Evolutionary conservation across 352 stramenopile genomes (phyloP).

Genomic region (Phytophthora fragariae): DNA sequence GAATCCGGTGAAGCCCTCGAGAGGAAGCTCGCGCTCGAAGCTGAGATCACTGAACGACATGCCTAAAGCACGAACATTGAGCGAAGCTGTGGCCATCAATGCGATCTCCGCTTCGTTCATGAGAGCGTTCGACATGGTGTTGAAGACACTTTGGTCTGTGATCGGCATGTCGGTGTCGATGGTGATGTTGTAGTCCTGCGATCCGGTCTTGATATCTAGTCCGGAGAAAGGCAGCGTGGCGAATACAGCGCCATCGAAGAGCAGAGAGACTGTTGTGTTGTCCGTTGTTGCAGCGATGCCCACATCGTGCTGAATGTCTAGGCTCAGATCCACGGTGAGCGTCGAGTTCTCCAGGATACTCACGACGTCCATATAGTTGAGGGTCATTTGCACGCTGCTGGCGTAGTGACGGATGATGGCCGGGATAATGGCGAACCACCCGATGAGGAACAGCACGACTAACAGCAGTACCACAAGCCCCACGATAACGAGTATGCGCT

Average conservation of each 20-base stretch:
- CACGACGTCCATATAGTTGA: conserved; percentile 76
- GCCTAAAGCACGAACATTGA: conserved; percentile 51
- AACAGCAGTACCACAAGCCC: conserved; percentile 45
- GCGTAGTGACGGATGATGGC: conserved; percentile 59
- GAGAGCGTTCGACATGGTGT: conserved; percentile 45
- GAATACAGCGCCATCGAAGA: conserved; percentile 53
- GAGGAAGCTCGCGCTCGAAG: conserved; percentile 56
- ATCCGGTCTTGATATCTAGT: conserved; percentile 49
- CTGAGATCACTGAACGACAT: conserved; percentile 53
- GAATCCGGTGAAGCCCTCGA: conserved; percentile 64
- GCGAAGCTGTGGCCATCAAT: conserved; percentile 38
- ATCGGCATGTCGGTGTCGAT: conserved; percentile 49
- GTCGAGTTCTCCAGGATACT: conserved; percentile 46
- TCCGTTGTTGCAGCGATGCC: conserved; percentile 50
- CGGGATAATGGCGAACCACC: conserved; percentile 68
- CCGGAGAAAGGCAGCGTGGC: conserved; percentile 51
- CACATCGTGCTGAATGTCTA: conserved; percentile 57
- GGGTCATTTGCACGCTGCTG: conserved; percentile 52
- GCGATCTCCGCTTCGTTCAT: conserved; percentile 51
- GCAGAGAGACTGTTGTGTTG: conserved; percentile 46
- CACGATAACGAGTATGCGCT: conserved; percentile 50
- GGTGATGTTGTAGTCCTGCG: conserved; percentile 57
- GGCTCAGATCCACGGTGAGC: conserved; percentile 54
- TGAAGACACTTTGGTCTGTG: conserved; percentile 50
- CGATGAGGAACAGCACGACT: conserved; percentile 54